Evolutionary conservation across 2,329 filamentous ascomycete genomes (phyloP), one percentile per base, ranked within the genome.

Genomic region (Sordariomycetes sp.): DNA sequence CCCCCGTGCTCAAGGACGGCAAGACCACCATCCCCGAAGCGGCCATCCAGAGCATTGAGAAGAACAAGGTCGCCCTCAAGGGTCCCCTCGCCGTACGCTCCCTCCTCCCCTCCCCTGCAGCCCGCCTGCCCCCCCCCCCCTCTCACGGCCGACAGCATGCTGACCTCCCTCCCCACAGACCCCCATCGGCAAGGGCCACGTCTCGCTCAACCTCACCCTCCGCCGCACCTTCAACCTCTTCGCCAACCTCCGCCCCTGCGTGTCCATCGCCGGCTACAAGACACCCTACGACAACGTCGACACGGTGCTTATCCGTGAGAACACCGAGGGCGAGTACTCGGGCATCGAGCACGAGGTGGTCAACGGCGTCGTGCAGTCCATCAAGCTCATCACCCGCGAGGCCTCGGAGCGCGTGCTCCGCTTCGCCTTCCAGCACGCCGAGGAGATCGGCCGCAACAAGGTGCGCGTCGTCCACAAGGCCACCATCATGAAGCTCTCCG

Each of bases 401-500:
- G 94, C 94, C 64, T 92, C 86, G 65, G 94, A 99, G 85, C 88
- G 94, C 67, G 94, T 99, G 58, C 85, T 97, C 65, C 88, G 92
- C 71, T 99, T 91, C 75, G 94, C 95, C 68, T 99, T 99, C 86
- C 93, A 99, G 79, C 91, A 99, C 74, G 94, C 94, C 66, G 83
- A 94, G 75, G 85, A 90, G 67, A 88, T 97, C 70, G 91, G 92
- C 77, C 75, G 90, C 81, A 92, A 86, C 73, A 97, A 97, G 88
- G 93, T 97, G 69, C 90, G 92, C 70, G 93, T 91, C 61, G 92
- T 97, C 63, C 94, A 99, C 88, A 99, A 99, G 85, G 94, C 94
- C 74, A 97, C 94, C 71, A 99, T 99, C 80, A 99, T 99, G 94
- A 99, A 99, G 86, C 96, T 97, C 90, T 93, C 88, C 72, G 94